These are phyloP conservation scores for Russula compacta DNA, from an alignment of 768 basidiomycete species.

Conservation along the genomic window DNA sequence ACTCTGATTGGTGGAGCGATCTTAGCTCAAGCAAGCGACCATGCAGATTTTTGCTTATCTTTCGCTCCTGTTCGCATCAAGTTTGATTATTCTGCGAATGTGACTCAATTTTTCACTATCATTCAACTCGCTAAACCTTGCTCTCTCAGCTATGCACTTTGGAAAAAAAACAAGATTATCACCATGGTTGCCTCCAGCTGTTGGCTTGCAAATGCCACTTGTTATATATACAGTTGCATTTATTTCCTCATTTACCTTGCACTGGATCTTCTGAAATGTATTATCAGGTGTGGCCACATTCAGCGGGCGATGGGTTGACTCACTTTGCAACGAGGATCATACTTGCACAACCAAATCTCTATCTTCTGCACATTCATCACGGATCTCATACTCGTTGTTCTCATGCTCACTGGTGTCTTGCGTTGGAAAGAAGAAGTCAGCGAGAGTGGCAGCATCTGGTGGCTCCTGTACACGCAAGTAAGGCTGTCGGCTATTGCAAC, in stretches of 20 bases:
- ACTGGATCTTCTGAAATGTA: neutral
- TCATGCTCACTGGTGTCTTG: slow-evolving; percentile 1
- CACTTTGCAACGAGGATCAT: neutral
- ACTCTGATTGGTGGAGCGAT: neutral
- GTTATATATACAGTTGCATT: neutral
- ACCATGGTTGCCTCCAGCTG: neutral
- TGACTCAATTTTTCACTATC: neutral
- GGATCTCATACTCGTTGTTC: neutral
- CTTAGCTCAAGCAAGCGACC: neutral
- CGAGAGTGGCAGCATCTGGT: neutral
- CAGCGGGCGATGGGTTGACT: neutral
- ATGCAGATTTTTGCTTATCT: neutral
- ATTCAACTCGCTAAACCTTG: neutral
- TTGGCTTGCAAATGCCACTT: neutral
- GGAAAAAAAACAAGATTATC: neutral
- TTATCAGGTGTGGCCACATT: neutral
- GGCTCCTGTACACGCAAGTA: neutral
- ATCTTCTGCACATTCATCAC: neutral
- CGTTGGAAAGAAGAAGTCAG: neutral
- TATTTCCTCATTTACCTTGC: neutral
- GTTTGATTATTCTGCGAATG: slow-evolving; percentile 10
- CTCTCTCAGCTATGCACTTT: neutral
- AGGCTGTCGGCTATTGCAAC: too few species aligned
- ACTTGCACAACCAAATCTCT: neutral
- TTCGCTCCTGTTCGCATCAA: slow-evolving; percentile 6